A percentile compares a stretch with the other conserved stretches of the same genome.
Evolutionary conservation across 495 filamentous ascomycete genomes (phyloP).

Genomic region (Trichoderma orchidacearum): DNA sequence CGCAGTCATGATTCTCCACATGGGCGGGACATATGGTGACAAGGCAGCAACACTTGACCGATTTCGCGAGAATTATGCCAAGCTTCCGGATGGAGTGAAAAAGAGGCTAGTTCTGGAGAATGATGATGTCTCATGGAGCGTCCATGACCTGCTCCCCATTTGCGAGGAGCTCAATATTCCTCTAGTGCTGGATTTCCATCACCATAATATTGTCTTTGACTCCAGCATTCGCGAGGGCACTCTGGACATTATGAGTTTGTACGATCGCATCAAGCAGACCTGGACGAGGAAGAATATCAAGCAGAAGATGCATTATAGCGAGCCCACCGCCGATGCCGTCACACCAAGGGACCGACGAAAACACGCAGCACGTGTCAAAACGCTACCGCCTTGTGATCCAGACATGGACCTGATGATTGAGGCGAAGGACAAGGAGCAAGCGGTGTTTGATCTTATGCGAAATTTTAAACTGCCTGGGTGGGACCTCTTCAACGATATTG

Average conservation of each 20-base stretch:
- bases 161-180: constrained; percentile 93
- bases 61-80: constrained; percentile 66
- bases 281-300: constrained; percentile 80
- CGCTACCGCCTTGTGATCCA: constrained; percentile 65
- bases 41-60: constrained; percentile 70
- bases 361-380: constrained; percentile 64
- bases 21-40: constrained; percentile 86
- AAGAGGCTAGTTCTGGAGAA: constrained; percentile 83
- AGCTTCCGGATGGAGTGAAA: constrained; percentile 51
- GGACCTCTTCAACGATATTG: constrained; percentile 60
- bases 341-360: constrained; percentile 67
- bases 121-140: constrained; percentile 79
- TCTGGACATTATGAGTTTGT: constrained; percentile 60
- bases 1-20: constrained; percentile 89
- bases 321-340: constrained; percentile 60
- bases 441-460: constrained; percentile 86
- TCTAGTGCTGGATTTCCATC: constrained; percentile 84
- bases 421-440: constrained; percentile 96
- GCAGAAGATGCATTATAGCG: constrained; percentile 95
- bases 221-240: constrained; percentile 67
- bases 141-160: constrained; percentile 81
- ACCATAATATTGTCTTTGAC: constrained; percentile 91
- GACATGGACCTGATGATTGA: constrained; percentile 97
- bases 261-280: constrained; percentile 57
- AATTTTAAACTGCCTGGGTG: constrained; percentile 72